These are phyloP conservation scores for Plasmodium relictum DNA, from an alignment of 169 alveolate genomes.

Conservation along the genomic window DNA sequence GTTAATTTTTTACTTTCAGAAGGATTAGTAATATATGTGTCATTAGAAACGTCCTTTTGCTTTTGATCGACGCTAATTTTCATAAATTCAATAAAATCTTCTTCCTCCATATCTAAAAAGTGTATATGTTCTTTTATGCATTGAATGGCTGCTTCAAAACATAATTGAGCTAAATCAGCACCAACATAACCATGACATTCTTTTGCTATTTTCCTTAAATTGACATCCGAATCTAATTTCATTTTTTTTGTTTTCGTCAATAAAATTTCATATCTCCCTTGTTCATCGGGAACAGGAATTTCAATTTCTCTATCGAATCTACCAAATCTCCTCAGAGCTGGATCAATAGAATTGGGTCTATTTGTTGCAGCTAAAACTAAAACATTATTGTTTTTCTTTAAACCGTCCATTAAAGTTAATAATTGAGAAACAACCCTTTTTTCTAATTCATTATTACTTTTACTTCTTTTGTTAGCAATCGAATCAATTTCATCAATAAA, in stretches of 20 bases:
- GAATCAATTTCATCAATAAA: conserved; percentile 95
- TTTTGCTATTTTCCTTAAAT: conserved; percentile 90
- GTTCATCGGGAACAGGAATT: conserved; percentile 90
- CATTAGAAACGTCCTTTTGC: background rate
- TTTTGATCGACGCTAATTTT: conserved; percentile 22
- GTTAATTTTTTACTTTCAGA: background rate
- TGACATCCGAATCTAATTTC: conserved; percentile 89
- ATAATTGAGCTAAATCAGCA: conserved; percentile 92
- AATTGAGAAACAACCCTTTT: conserved; percentile 90
- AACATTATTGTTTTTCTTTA: conserved; percentile 83
- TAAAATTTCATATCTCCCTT: conserved; percentile 92
- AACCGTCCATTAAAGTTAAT: conserved; percentile 91
- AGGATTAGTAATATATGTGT: background rate
- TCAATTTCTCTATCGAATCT: conserved; percentile 91
- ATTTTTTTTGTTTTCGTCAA: conserved; percentile 90
- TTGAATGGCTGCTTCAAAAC: conserved; percentile 93
- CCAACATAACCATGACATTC: conserved; percentile 96
- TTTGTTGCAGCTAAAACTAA: conserved; percentile 95
- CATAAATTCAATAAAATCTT: conserved; percentile 71
- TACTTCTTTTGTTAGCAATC: conserved; percentile 92
- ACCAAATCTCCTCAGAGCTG: conserved; percentile 92
- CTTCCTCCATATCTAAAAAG: conserved; percentile 64
- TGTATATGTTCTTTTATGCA: conserved; percentile 82
- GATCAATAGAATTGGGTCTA: conserved; percentile 92
- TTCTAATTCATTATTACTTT: conserved; percentile 84